Evolutionary conservation across 1,139 yeast genomes (phyloP), one percentile per base, ranked within the genome.

Genomic region (Yamadazyma mexicana): DNA sequence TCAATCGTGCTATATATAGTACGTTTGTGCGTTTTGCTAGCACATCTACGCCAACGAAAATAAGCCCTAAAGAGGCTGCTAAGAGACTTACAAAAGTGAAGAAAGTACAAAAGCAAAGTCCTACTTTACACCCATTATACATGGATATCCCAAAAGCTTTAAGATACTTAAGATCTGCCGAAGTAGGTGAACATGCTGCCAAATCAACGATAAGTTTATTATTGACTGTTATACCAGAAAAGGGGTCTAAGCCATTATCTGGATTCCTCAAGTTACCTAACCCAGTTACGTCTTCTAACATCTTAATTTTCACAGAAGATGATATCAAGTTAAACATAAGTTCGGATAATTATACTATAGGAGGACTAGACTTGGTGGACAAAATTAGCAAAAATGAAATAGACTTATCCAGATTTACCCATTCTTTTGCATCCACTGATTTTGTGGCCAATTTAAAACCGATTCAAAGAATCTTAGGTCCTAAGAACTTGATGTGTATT

Each of bases 401-500:
- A 8, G 68, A 69, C 22, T 66, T 87, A 33, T 75, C 77, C 50
- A 48, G 39, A n/a, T 84, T 83, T 54, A 89, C 89, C 54, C 84
- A 82, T 55, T 82, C 89, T 28, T 83, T 84, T 55, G 95, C 97
- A 7, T 84, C 96, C 2, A 85, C 95, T 2, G 96, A 88, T 37
- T 78, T 88, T 47, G 75, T 77, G 30, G 65, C 77, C 20, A 73
- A 76, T 31, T 71, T 92, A 51, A 76, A 74, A 46, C 71, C 76
- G 39, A 68, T 88, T 26, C 96, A 95, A 22, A 78, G 89, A 56
- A 70, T 76, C 12, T 73, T 94, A 49, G 98, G 98, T 44, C 95
- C 96, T 31, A 81, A 75, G 55, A 96, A 96, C 22, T 74, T 92
- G 48, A 84, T 91, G 87, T 98, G 98, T 36, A 75, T 78, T 35